Conservation (phyloP, 2,329 filamentous ascomycete genomes). For the Cryphonectria nitschkei region DNA sequence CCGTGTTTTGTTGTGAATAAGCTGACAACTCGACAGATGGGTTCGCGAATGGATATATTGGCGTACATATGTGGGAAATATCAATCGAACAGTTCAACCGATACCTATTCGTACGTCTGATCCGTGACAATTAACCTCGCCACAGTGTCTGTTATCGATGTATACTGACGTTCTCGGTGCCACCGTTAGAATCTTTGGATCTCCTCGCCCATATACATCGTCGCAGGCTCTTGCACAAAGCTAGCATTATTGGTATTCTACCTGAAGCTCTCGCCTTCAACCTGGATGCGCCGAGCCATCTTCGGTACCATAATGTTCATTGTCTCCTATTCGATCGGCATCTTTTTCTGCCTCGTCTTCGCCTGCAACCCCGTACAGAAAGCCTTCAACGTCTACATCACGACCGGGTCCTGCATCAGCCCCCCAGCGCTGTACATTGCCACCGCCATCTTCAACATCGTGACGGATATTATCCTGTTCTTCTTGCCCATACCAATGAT, state of each 20-base stretch:
- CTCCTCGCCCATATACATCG: slow-evolving; percentile 38
- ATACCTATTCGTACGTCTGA: slow-evolving; percentile 33
- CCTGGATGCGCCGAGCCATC: slow-evolving; percentile 38
- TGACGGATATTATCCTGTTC: slow-evolving; percentile 52
- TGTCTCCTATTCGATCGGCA: slow-evolving; percentile 37
- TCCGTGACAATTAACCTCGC: neutral
- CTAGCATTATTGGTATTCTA: slow-evolving; percentile 45
- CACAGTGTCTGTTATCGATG: neutral
- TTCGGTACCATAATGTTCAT: slow-evolving; percentile 39
- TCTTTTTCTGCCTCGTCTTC: slow-evolving; percentile 42
- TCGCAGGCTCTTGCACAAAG: slow-evolving; percentile 42
- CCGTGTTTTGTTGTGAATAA: neutral
- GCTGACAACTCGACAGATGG: slow-evolving; percentile 32
- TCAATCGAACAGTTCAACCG: slow-evolving; percentile 34
- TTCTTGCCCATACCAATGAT: slow-evolving; percentile 51
- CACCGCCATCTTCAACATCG: slow-evolving; percentile 51
- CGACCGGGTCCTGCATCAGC: slow-evolving; percentile 47
- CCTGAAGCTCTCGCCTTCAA: slow-evolving; percentile 41
- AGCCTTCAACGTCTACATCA: slow-evolving; percentile 38
- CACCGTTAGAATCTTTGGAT: slow-evolving; percentile 35
- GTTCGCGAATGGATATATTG: slow-evolving; percentile 35
- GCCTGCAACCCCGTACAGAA: slow-evolving; percentile 42
- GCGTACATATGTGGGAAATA: slow-evolving; percentile 40
- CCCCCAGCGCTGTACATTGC: slow-evolving; percentile 52
- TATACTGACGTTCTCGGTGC: neutral